These are phyloP conservation scores for Serendipita sp. DNA, from an alignment of 768 basidiomycete species.

Conservation along the genomic window DNA sequence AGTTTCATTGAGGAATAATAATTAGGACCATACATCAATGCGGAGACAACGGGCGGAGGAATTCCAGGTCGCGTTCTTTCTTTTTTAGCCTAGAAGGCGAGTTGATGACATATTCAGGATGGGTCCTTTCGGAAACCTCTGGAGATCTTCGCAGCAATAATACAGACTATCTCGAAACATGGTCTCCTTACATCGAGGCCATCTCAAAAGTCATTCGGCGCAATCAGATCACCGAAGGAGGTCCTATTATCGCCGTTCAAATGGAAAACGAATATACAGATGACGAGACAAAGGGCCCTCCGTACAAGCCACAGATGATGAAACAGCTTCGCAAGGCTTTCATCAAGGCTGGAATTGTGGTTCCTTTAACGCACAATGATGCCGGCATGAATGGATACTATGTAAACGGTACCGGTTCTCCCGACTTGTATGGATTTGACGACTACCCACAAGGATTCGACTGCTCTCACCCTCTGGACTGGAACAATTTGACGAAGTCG, in stretches of 20 bases:
- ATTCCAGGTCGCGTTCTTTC: slow-evolving; percentile 28
- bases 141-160: slow-evolving; percentile 59
- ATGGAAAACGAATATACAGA: slow-evolving; percentile 57
- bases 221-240: slow-evolving; percentile 55
- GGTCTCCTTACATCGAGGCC: slow-evolving; percentile 54
- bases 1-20: not conserved
- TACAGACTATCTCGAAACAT: slow-evolving; percentile 50
- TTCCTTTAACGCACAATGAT: slow-evolving; percentile 65
- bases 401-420: slow-evolving; percentile 58
- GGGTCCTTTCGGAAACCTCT: slow-evolving; percentile 53
- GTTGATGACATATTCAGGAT: slow-evolving; percentile 16
- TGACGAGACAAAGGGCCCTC: slow-evolving; percentile 27
- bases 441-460: slow-evolving; percentile 43
- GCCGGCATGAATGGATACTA: slow-evolving; percentile 42
- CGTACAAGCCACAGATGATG: slow-evolving; percentile 38
- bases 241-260: slow-evolving; percentile 44
- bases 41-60: slow-evolving; percentile 39
- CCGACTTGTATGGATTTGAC: slow-evolving; percentile 48
- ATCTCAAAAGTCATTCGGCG: slow-evolving; percentile 44
- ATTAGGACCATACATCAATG: slow-evolving; percentile 46
- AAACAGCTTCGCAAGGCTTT: slow-evolving; percentile 42
- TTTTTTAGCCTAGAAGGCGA: not conserved
- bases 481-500: slow-evolving; percentile 47
- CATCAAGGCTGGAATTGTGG: slow-evolving; percentile 38
- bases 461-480: slow-evolving; percentile 52